Evolutionary conservation across 768 basidiomycete genomes (phyloP), one percentile per base, ranked within the genome.

Genomic region (Mycena leptocephala): DNA sequence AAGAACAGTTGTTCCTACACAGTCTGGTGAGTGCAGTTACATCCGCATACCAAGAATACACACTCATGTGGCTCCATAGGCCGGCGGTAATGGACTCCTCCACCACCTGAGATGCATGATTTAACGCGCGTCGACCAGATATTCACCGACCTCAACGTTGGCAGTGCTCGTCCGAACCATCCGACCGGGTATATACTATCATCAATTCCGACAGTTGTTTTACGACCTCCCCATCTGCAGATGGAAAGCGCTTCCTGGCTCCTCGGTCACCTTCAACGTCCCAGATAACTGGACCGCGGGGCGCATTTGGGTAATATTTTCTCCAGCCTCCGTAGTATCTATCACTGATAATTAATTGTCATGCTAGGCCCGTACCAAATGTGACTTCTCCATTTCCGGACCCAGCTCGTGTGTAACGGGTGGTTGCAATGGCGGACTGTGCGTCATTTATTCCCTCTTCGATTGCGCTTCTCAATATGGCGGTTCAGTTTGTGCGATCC

Each of bases 251-350:
- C 26, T 70, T 11, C 68, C 85, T 0, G 80, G 77, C 26, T 74
- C 82, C 28, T 58, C 79, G 10, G 82, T 83, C 14, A 80, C 80
- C n/a, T 85, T 88, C 81, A 68, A 76, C n/a, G 88, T 91, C 30
- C 90, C 89, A 9, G 85, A 88, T 74, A 83, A 86, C 76, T 91
- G 90, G 90, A 85, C 81, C 5, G 81, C 74, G 87, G 90, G 88
- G 7, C 85, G 90, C 55, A 89, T 91, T 70, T 91, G 89, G 90
- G 88, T 81, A 70, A 82, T 28, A 83, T 37, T 26, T 8, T 26
- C 22, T 53, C 43, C 4, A 14, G 8, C 6, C 41, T 30, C 13
- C 22, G 13, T 33, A 22, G 33, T 6, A 37, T 37, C 35, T 6
- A 6, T 37, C n/a, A n/a, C n/a, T n/a, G n/a, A n/a, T 6, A 13